Percentiles rank a stretch among this genome's conserved stretches.
phyloP scores from a whole-genome alignment of 805 yeast genomes.

The Wickerhamiella nectarea region DNA sequence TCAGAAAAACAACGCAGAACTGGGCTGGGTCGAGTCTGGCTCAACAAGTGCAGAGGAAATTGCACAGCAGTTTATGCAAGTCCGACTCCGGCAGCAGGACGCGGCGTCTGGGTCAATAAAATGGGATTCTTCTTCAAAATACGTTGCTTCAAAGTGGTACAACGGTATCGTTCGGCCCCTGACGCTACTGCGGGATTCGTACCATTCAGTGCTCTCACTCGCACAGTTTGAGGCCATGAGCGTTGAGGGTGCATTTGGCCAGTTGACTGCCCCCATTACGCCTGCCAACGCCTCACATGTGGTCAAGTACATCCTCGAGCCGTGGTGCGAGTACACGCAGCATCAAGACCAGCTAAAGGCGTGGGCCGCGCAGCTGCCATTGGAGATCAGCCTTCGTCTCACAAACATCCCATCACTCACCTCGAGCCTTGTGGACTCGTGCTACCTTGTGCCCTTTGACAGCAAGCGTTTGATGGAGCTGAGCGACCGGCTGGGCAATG shows the following conservation, averaged over 20 bases:
- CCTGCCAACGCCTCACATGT: neutral
- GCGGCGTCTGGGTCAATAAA: conserved; percentile 15
- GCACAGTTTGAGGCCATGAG: conserved; percentile 15
- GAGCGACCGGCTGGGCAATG: neutral
- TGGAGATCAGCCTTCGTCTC: conserved; percentile 4
- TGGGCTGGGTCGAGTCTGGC: conserved; percentile 18
- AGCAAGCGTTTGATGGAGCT: neutral
- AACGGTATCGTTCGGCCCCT: conserved; percentile 23
- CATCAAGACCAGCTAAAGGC: conserved; percentile 14
- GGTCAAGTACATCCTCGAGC: conserved; percentile 11
- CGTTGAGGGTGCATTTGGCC: conserved; percentile 11
- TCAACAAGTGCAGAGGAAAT: neutral
- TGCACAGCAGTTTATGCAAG: conserved; percentile 19
- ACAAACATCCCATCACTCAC: neutral
- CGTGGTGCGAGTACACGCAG: conserved; percentile 19
- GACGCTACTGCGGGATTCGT: conserved; percentile 14
- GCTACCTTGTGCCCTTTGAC: conserved; percentile 3
- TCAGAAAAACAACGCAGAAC: conserved; percentile 6
- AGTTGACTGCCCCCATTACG: conserved; percentile 11
- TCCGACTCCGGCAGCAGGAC: conserved; percentile 22
- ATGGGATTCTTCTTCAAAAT: conserved; percentile 12
- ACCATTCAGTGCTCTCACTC: conserved; percentile 9
- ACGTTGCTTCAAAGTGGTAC: conserved; percentile 19
- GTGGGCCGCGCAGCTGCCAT: conserved; percentile 15
- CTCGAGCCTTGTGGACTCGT: neutral